These are phyloP conservation scores for Rhizomucor miehei DNA, from an alignment of 371 early-diverging fungal genomes.

Conservation along the genomic window DNA sequence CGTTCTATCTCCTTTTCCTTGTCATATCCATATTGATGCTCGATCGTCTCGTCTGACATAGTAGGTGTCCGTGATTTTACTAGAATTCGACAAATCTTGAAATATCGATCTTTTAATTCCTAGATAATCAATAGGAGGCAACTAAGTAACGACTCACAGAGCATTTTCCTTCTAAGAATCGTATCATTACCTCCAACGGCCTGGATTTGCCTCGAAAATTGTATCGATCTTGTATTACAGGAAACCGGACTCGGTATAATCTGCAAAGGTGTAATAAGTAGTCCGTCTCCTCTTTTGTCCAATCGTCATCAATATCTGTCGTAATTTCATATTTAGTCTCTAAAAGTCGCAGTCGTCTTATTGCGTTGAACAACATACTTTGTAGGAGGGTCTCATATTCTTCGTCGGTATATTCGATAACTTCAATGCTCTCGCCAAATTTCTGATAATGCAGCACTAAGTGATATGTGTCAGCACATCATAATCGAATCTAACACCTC, in stretches of 20 bases:
- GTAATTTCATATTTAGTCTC: not conserved
- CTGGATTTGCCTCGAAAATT: slow-evolving; percentile 33
- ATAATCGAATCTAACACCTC: slow-evolving; percentile 20
- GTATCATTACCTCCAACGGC: slow-evolving; percentile 28
- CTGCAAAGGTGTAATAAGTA: slow-evolving; percentile 76
- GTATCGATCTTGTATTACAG: slow-evolving; percentile 84
- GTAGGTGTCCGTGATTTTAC: slow-evolving; percentile 38
- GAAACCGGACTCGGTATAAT: slow-evolving; percentile 77
- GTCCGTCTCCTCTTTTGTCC: slow-evolving; percentile 87
- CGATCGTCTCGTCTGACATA: slow-evolving; percentile 24
- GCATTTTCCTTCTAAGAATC: not conserved
- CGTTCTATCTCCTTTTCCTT: slow-evolving; percentile 73
- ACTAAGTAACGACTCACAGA: not conserved
- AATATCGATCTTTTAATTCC: slow-evolving; percentile 86
- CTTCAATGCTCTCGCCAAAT: not conserved
- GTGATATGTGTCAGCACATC: too few relatives aligned
- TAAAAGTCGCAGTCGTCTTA: too few relatives aligned
- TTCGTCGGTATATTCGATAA: slow-evolving; percentile 63
- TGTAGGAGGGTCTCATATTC: slow-evolving; percentile 64
- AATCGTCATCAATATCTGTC: slow-evolving; percentile 53
- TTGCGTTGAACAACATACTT: slow-evolving; percentile 16
- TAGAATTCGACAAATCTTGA: slow-evolving; percentile 55
- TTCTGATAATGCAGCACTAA: too few relatives aligned
- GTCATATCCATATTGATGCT: slow-evolving; percentile 50
- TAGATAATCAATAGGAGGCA: slow-evolving; percentile 14